Base-by-base conservation (phyloP, 257 asterid genomes). In the Cruciata laevipes region DNA sequence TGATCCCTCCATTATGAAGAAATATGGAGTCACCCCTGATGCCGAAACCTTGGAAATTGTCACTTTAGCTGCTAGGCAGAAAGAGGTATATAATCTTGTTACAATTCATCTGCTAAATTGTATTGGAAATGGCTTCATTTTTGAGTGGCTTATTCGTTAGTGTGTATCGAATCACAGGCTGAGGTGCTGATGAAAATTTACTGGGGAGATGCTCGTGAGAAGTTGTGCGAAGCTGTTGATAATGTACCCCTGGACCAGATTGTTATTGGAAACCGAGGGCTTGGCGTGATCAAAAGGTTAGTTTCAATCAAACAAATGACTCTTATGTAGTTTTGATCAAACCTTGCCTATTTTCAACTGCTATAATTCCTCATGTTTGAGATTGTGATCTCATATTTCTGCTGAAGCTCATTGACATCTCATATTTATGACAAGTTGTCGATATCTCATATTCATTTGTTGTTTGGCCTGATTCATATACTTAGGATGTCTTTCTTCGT, bases 181-280 rank as follows among this genome's bases (percentile, higher is more conserved):
- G 61, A 64, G 25, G 93, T 86, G 75, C 77, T 87, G 24, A 38
- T 84, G 87, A 92, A 92, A 76, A 82, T 92, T 67, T 87, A 57
- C 74, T 92, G 95, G 96, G 98, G 97, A 2, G 98, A 92, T 83
- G 83, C 98, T 61, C 87, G 98, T 0, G 98, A 89, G 76, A 89
- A 89, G 83, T 14, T 92, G 65, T 89, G 96, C 27, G 89, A 80
- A 72, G 74, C 95, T 1, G 69, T 89, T 5, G 96, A 87, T 12
- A 75, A 65, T 21, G 80, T 86, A 75, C 96, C 96, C 52, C 80
- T 92, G 3, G 89, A 86, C 80, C 87, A 85, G 72, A 66, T 92
- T 25, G 88, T 89, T 62, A 65, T 92, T 6, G 97, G 98, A 58
- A 92, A 92, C 75, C 77, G 98, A 76, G 98, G 97, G 16, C 97